phyloP scores from a whole-genome alignment of 768 basidiomycete species.

The Tricholoma terreum region DNA sequence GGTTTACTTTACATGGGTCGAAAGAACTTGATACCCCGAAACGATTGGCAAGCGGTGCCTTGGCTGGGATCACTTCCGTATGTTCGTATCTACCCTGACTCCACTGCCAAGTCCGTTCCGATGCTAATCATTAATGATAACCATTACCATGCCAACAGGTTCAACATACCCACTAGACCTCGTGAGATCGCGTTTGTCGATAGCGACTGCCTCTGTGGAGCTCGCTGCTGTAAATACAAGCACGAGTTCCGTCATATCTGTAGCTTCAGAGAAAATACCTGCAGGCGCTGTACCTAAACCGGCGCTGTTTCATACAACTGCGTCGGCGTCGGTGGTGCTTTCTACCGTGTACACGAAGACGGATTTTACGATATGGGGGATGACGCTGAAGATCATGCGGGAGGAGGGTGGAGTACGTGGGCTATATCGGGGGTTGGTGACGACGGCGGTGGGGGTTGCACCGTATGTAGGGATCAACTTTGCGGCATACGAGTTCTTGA shows the following conservation, averaged over 20 bases:
- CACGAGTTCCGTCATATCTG: conserved; percentile 23
- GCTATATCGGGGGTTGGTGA: conserved; percentile 80
- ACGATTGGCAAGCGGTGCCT: conserved; percentile 79
- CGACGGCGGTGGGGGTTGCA: conserved; percentile 87
- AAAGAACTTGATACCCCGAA: conserved; percentile 85
- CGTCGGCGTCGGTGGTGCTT: conserved; percentile 22
- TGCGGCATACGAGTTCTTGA: conserved; percentile 85
- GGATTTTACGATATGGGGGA: conserved; percentile 76
- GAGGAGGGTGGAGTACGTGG: conserved; percentile 91
- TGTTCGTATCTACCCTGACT: conserved; percentile 49
- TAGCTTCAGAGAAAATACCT: conserved; percentile 20
- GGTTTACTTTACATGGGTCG: conserved; percentile 68
- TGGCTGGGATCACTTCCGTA: conserved; percentile 94
- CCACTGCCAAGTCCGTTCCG: neutral
- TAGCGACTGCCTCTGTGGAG: conserved; percentile 82
- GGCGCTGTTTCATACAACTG: conserved; percentile 58
- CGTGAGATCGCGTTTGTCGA: conserved; percentile 87
- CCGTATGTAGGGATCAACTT: conserved; percentile 92
- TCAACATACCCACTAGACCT: conserved; percentile 93
- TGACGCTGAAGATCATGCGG: conserved; percentile 86
- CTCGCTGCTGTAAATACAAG: conserved; percentile 19
- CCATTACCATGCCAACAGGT: conserved; percentile 37
- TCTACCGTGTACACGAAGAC: conserved; percentile 36
- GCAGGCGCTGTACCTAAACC: conserved; percentile 29
- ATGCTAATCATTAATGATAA: neutral